Evolutionary conservation across 2,329 filamentous ascomycete genomes (phyloP), one percentile per base, ranked within the genome.

Genomic region (Neofusicoccum ribis): DNA sequence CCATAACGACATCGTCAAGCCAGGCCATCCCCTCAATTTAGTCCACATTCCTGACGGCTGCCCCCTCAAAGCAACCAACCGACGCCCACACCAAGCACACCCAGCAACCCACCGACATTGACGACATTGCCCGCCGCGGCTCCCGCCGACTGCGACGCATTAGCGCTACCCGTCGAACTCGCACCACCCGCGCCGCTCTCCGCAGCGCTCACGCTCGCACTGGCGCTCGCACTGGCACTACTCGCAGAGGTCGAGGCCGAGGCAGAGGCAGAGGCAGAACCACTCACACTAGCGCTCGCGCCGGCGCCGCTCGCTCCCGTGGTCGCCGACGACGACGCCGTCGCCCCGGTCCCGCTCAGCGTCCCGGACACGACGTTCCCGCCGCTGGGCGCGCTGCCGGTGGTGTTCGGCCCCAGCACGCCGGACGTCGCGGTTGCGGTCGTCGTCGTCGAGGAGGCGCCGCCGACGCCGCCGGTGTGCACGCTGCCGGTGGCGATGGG

Each of bases 401-500:
- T 60, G 5, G 56, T 60, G 14, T 60, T 60, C 43, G 43, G 56
- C 9, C 56, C 56, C n/a, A 60, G 27, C 43, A 60, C 56, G 9
- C 56, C 56, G 5, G 14, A 37, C 27, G 56, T 60, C 31, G 56
- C 49, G 31, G 54, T 46, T 41, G 39, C 15, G 17, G 43, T 14
- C 27, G 20, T 20, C 20, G 20, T 14, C 27, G 20, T 20, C 20
- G 20, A 20, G 20, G 20, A 20, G 20, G 20, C 20, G 20, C 56
- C 56, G 5, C 56, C 41, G 7, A 60, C n/a, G 56, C 56, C 56
- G 12, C 56, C 56, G 1, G 56, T 60, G 27, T 60, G 56, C 15
- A 60, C 56, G n/a, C 41, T 47, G n/a, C 56, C 56, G n/a, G 56
- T 47, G 15, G 56, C 56, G 31, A 27, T 46, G n/a, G 56, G 56